Percentiles rank a stretch among this genome's conserved stretches.
Conservation (phyloP, 345 rosid species). For the Psidium friedrichsthalianum region DNA sequence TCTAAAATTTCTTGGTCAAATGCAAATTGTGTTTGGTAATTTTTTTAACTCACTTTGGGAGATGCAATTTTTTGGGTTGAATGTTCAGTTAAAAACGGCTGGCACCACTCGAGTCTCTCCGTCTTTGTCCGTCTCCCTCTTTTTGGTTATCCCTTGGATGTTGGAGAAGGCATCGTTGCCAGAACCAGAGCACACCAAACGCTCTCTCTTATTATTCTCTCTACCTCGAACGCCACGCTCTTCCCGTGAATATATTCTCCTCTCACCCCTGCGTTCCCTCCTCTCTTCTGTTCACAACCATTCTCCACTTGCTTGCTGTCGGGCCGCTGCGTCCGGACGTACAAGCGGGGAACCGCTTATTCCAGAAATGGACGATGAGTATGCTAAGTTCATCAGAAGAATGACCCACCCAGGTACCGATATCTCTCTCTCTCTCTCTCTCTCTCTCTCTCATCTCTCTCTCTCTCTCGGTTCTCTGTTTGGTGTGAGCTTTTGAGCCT, state of each 20-base stretch:
- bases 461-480: background rate
- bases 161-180: slow-evolving; percentile 21
- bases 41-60: no score
- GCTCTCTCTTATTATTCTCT: background rate
- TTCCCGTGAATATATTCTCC: background rate
- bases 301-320: background rate
- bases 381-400: slow-evolving; percentile 75
- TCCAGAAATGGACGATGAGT: slow-evolving; percentile 60
- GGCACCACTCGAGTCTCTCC: background rate
- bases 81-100: background rate
- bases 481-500: background rate
- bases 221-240: background rate
- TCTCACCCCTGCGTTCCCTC: background rate
- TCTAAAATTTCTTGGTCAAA: no score
- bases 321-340: background rate
- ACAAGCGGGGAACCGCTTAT: background rate
- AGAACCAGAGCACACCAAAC: background rate
- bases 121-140: background rate
- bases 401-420: slow-evolving; percentile 74
- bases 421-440: background rate
- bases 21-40: no score
- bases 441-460: no score
- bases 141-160: slow-evolving; percentile 25
- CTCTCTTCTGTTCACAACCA: background rate
- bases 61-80: no score